Evolutionary conservation across 352 stramenopile species (phyloP).

Genomic region (Pelagophyceae sp.): DNA sequence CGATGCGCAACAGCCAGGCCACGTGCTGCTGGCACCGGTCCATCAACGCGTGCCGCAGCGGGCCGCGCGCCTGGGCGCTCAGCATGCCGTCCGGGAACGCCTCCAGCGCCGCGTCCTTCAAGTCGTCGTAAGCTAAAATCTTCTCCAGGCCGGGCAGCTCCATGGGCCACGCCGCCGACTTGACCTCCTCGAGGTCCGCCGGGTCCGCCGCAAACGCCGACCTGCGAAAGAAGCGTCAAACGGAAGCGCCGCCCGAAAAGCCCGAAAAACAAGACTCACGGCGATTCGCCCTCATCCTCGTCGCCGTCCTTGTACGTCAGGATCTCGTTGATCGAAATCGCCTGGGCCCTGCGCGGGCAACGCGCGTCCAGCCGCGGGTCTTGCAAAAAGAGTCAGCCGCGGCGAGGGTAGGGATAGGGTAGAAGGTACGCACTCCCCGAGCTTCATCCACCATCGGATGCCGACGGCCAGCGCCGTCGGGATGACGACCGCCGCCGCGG

Average conservation of each 20-base stretch:
- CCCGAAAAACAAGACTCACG: too few relatives aligned
- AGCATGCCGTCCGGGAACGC: background rate
- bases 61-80: background rate
- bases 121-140: background rate
- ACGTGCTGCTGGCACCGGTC: constrained; percentile 11
- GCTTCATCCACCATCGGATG: background rate
- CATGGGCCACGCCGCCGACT: background rate
- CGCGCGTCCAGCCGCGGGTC: too few relatives aligned
- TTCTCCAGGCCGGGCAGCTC: background rate
- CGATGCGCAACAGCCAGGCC: constrained; percentile 7
- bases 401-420: too few relatives aligned
- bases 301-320: background rate
- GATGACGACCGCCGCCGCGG: background rate
- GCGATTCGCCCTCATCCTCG: background rate
- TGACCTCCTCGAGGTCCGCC: too few relatives aligned
- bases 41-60: constrained; percentile 12
- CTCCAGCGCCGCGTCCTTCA: background rate
- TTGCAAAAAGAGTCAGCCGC: too few relatives aligned
- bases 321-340: background rate
- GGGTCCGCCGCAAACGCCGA: too few relatives aligned
- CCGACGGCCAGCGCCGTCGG: background rate
- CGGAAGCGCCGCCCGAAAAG: too few relatives aligned
- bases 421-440: background rate
- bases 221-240: too few relatives aligned
- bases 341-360: too few relatives aligned